Conservation (phyloP, 371 early-diverging fungal genomes). For the Actinomucor elegans region DNA sequence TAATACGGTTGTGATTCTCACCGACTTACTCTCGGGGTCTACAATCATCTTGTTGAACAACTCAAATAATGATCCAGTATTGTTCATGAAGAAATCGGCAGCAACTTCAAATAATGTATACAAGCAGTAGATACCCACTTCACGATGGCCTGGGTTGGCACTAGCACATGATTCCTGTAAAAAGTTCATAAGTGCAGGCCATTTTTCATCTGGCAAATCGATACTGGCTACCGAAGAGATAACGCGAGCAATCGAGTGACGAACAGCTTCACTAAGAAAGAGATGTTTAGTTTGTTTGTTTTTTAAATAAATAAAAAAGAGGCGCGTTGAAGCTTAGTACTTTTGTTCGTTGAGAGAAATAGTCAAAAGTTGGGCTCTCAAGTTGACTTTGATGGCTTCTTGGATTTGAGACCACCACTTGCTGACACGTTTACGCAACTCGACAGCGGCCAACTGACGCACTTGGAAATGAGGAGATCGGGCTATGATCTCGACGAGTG, state of each 20-base stretch:
- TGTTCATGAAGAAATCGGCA: constrained; percentile 68
- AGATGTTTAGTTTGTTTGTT: too few species aligned
- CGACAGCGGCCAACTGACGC: constrained; percentile 89
- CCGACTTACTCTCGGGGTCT: constrained; percentile 79
- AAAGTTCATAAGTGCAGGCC: constrained; percentile 78
- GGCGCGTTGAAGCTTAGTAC: too few species aligned
- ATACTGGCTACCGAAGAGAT: constrained; percentile 82
- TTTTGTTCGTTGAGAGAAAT: constrained; percentile 71
- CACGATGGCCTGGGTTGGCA: constrained; percentile 69
- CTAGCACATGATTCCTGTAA: constrained; percentile 74
- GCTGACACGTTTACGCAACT: constrained; percentile 77
- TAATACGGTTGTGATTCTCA: constrained; percentile 77
- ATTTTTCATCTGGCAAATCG: constrained; percentile 73
- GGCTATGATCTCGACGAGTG: constrained; percentile 65
- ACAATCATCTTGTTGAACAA: constrained; percentile 68
- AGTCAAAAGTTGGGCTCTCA: constrained; percentile 68
- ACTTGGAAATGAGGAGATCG: constrained; percentile 60
- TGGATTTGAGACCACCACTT: constrained; percentile 74
- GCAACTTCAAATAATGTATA: constrained; percentile 81
- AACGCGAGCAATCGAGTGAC: constrained; percentile 78
- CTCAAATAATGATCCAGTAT: constrained; percentile 63
- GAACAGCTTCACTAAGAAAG: constrained; percentile 56
- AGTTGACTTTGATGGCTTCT: constrained; percentile 46
- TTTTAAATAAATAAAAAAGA: too few species aligned
- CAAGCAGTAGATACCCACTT: constrained; percentile 81